Conservation (phyloP, 257 asterid species). For the Scutellaria minor region DNA sequence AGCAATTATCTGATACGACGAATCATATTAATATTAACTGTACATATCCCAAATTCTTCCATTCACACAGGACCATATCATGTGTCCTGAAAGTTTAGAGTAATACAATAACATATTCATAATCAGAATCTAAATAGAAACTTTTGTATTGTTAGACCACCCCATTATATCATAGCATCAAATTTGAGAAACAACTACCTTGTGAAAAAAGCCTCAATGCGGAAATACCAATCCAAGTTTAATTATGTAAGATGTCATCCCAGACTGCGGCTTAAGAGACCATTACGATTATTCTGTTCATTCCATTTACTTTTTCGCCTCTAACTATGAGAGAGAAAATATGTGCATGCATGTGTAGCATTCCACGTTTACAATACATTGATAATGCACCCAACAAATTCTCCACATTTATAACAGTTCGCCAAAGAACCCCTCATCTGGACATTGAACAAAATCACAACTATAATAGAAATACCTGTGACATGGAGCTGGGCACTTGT, state of each 20-base stretch:
- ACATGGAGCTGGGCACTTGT: slow-evolving; percentile 97
- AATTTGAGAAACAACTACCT: neutral
- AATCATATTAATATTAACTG: neutral
- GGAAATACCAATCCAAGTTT: neutral
- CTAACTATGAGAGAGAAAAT: neutral
- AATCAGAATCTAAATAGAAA: neutral
- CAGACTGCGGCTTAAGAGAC: neutral
- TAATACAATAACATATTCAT: neutral
- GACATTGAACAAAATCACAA: slow-evolving; percentile 1
- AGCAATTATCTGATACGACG: neutral
- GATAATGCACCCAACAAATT: slow-evolving; percentile 7
- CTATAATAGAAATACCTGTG: slow-evolving; percentile 62
- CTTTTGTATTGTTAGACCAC: too few relatives aligned
- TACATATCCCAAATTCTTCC: neutral
- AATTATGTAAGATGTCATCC: neutral
- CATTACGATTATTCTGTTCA: too few relatives aligned
- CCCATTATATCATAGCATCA: neutral
- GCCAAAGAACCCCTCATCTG: slow-evolving; percentile 23
- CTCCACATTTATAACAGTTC: neutral
- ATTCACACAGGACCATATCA: neutral
- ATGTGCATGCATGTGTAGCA: neutral
- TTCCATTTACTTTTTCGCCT: neutral
- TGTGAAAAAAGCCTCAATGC: neutral
- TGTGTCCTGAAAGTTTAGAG: slow-evolving; percentile 2
- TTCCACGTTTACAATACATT: neutral